Evolutionary conservation across 164 flowering plant genomes (phyloP), one percentile per base, ranked within the genome.

Genomic region (Vitis labrusca): DNA sequence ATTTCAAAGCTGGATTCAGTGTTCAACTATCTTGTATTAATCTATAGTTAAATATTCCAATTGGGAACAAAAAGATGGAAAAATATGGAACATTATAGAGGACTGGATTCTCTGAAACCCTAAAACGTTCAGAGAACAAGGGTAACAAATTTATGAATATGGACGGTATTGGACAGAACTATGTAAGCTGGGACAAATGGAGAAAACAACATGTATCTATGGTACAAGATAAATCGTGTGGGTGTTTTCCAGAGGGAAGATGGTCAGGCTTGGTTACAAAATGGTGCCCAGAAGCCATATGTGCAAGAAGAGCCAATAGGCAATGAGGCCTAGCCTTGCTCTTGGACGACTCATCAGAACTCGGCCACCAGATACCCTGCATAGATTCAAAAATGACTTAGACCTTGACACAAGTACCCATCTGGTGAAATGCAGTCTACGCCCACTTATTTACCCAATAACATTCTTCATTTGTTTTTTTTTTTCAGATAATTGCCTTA

Each of bases 321-420:
- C 90, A 60, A 95, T 84, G 11, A 92, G 74, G 49, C 93, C 87
- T 51, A 95, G 81, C 81, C 99, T 88, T 75, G 96, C 97, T 71
- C 91, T 74, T 10, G 99, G 99, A 19, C 84, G 94, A 66, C 83
- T 86, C 94, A 87, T 91, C 68, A 95, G 71, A 74, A 91, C 77
- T 71, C 94, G 85, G 15, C 93, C 88, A 53, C 94, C 93, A 48
- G 91, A 83, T 32, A 95, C 97, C 99, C 98, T 92, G 86, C 75
- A 85, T 23, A 32, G 14, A 73, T 68, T 5, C n/a, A 51, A 66
- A 64, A 49, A 23, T 19, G 55, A 59, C 53, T 76, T 63, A 47
- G 55, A 15, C 44, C 9, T 8, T 48, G 13, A 3, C 50, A 3
- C 50, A 55, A 12, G 57, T 23, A 49, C 11, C 16, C 10, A 37